Base-by-base conservation (phyloP, 139 green algal species). In the Auxenochlorella pyrenoidosa region DNA sequence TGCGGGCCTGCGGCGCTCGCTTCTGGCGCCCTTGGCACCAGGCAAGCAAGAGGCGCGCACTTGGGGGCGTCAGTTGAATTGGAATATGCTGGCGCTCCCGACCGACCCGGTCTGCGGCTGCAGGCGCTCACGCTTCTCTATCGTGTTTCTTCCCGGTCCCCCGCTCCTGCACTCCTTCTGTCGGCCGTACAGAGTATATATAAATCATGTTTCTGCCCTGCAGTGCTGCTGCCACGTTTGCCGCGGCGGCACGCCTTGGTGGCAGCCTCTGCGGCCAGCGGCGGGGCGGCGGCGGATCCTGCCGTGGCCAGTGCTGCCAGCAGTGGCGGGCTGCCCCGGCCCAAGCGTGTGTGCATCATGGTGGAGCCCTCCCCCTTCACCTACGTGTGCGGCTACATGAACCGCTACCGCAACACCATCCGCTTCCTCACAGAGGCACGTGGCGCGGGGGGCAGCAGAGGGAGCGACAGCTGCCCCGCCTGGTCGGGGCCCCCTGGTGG, bases 371-470 rank as follows among this genome's bases (percentile, higher is more conserved):
- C 85, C 28, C 88, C 88, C 34, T 91, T 91, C 83, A 87, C 60
- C 44, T 91, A 91, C 79, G 88, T 90, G 24, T 90, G 85, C 70
- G 89, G 89, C 72, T 92, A 90, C 84, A 92, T 90, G 89, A 92
- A 92, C 84, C 78, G 89, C 5, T 92, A 88, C 78, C 85, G 79
- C 75, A 90, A 90, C 63, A 92, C 89, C 47, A 86, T 92, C 54
- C 65, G 70, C 32, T 92, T 86, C 80, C 60, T 92, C 24, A 72
- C 34, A 22, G 89, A 92, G 63, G 54, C 54, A 63, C 47, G 47
- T 54, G 18, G 54, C 54, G 22, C 15, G 16, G 54, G 54, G 54
- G 54, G 54, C 54, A 13, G 15, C 54, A 63, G 16, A 2, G 12
- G 54, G 13, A 24, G 54, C 16, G 54, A 13, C 18, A 22, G 54